Evolutionary conservation across 2,329 filamentous ascomycete genomes (phyloP), one percentile per base, ranked within the genome.

Genomic region (Rhytidhysteron rufulum): DNA sequence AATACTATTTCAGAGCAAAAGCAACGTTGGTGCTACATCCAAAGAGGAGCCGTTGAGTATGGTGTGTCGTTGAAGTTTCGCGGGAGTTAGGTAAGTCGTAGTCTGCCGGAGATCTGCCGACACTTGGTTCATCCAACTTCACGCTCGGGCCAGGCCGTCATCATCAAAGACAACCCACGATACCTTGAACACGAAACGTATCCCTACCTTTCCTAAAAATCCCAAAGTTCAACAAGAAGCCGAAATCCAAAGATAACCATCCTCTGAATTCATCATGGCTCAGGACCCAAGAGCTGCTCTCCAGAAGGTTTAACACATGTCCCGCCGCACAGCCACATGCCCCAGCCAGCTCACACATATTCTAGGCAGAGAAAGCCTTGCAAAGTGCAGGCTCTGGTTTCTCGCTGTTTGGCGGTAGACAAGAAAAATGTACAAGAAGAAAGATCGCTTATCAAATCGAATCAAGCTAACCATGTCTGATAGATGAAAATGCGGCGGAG

Each of bases 281-380:
- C 60, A 60, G 39, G 62, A 65, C 47, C 62, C 62, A 16, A 51
- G 62, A 58, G 62, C 56, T 27, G 43, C 60, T 47, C 56, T 65
- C 35, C 60, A 57, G 51, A 60, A 65, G 62, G 62, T 35, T 13
- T 20, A 11, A 17, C 20, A 10, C 17, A 44, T 36, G 43, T 44
- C 49, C 34, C 37, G 46, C 48, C n/a, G 50, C 58, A 54, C 54
- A 57, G 55, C 58, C 55, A 54, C 55, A 53, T 42, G 33, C 40
- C 45, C 44, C 58, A 51, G 50, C 54, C 46, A n/a, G n/a, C 41
- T 54, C 44, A 53, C 47, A 42, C 39, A 42, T 37, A 42, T 37
- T 46, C 51, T 63, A 96, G 90, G 93, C 93, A 71, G 88, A 96
- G 61, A 95, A 93, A 73, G 77, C 82, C 38, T 78, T 86, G 19